Base-by-base conservation (phyloP, 2,329 filamentous ascomycete species). In the Hypoxylon sp. region DNA sequence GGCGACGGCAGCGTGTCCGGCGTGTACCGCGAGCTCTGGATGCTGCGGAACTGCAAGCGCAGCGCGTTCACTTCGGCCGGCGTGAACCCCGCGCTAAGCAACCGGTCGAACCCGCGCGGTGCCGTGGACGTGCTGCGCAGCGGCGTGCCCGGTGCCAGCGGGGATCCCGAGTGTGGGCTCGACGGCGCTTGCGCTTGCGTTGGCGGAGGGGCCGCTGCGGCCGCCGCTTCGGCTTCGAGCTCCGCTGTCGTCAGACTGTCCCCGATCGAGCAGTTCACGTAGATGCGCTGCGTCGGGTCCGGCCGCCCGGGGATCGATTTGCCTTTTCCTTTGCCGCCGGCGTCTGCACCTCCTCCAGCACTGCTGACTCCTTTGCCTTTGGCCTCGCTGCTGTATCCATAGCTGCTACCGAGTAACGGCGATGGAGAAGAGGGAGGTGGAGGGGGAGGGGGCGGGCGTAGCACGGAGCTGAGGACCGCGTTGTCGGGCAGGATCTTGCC, bases 201-300 rank as follows among this genome's bases (percentile, higher is more conserved):
- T 17, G 68, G 61, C 0, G 72, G 67, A 0, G 73, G 64, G 0
- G 72, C 70, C 0, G 72, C 31, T 7, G 69, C 44, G 30, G 85
- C 80, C 10, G 81, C 81, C 73, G 81, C 86, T 82, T 97, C 95
- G 13, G 85, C 85, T 1, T 85, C 86, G 22, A 98, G 87, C 64
- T 97, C 94, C 0, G 84, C 77, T 11, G 87, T 78, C 0, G 91
- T 88, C 11, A 98, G 86, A 27, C 88, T 84, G 79, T 93, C 90
- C 61, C 94, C 94, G 65, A 98, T 92, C 71, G 93, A 95, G 85
- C 95, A 98, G 83, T 97, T 97, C 68, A 98, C 91, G 79, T 97
- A 98, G 75, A 97, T 88, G 49, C 91, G 87, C 40, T 84, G 83
- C 1, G 81, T 71, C 33, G 82, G 78, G 13, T 78, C 76, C 7